phyloP scores from a whole-genome alignment of 306 rosid species.

The Ochetophila trinervis region DNA sequence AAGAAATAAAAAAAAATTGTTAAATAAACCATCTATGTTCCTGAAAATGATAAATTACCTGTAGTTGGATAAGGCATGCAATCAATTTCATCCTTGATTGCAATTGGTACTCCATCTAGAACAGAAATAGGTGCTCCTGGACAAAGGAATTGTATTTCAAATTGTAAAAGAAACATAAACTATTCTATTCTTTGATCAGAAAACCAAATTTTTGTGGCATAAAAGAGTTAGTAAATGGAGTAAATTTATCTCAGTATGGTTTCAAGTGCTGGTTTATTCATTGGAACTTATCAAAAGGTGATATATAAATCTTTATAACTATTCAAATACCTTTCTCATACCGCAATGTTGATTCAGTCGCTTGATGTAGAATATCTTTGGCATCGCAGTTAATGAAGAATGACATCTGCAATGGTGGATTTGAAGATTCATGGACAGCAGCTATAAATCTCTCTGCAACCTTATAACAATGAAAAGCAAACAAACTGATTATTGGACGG shows the following conservation, averaged over 20 bases:
- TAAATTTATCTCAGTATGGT: background rate
- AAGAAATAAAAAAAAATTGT: background rate
- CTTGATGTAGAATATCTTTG: constrained; percentile 71
- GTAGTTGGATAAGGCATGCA: constrained; percentile 93
- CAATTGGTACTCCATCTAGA: constrained; percentile 82
- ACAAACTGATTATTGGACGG: background rate
- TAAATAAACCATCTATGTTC: background rate
- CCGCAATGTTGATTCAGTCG: constrained; percentile 64
- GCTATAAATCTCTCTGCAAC: constrained; percentile 67
- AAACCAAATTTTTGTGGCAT: too few species aligned
- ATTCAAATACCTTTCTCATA: constrained; percentile 49
- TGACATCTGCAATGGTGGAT: constrained; percentile 61
- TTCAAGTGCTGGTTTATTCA: background rate
- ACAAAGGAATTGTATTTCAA: constrained; percentile 12
- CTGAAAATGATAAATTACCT: constrained; percentile 41
- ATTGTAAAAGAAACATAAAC: background rate
- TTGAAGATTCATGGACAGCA: constrained; percentile 53
- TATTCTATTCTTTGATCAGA: too few species aligned
- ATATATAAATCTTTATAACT: background rate
- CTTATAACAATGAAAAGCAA: constrained; percentile 28
- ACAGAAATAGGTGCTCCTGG: constrained; percentile 74
- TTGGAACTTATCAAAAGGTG: background rate
- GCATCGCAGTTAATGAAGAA: constrained; percentile 61
- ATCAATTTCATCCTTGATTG: constrained; percentile 92
- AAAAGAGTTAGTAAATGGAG: too few species aligned